These are phyloP conservation scores for Rugiboletus extremiorientalis DNA, from an alignment of 1,284 basidiomycete species.

Conservation along the genomic window DNA sequence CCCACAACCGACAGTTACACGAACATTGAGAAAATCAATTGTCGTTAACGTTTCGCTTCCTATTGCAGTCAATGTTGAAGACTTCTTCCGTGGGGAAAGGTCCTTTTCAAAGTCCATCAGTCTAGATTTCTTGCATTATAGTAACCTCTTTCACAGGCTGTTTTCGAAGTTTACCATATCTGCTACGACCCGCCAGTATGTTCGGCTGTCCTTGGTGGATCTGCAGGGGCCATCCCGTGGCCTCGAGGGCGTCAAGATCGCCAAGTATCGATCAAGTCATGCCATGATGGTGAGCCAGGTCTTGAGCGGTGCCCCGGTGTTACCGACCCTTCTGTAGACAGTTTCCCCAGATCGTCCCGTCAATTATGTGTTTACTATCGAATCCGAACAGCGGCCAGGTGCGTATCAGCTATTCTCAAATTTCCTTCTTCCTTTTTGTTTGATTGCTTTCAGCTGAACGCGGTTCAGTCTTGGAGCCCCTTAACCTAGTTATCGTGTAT, in stretches of 20 bases:
- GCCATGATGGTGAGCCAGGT: slow-evolving; percentile 40
- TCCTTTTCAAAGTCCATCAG: slow-evolving; percentile 25
- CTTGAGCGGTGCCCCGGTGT: not conserved
- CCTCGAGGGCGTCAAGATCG: slow-evolving; percentile 51
- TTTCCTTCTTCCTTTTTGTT: too few relatives aligned
- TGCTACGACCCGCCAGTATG: slow-evolving; percentile 66
- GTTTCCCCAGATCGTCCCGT: slow-evolving; percentile 68
- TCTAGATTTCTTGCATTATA: not conserved
- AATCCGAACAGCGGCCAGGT: slow-evolving; percentile 62
- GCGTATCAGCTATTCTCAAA: not conserved
- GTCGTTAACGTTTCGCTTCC: slow-evolving; percentile 67
- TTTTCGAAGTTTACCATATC: slow-evolving; percentile 82
- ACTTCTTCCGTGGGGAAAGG: slow-evolving; percentile 78
- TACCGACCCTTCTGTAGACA: slow-evolving; percentile 44
- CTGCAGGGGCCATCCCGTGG: slow-evolving; percentile 47
- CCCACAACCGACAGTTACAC: slow-evolving; percentile 49
- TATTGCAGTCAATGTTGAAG: slow-evolving; percentile 81
- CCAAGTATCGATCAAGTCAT: slow-evolving; percentile 43
- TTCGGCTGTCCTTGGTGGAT: slow-evolving; percentile 61
- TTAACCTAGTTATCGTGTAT: slow-evolving; percentile 65
- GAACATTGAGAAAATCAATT: slow-evolving; percentile 53
- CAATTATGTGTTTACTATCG: slow-evolving; percentile 71
- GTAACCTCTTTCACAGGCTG: slow-evolving; percentile 45
- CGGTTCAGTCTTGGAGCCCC: slow-evolving; percentile 54
- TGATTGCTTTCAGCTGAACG: slow-evolving; percentile 6